Evolutionary conservation across 208 protist genomes (phyloP).

Genomic region (Crithidia bombi): DNA sequence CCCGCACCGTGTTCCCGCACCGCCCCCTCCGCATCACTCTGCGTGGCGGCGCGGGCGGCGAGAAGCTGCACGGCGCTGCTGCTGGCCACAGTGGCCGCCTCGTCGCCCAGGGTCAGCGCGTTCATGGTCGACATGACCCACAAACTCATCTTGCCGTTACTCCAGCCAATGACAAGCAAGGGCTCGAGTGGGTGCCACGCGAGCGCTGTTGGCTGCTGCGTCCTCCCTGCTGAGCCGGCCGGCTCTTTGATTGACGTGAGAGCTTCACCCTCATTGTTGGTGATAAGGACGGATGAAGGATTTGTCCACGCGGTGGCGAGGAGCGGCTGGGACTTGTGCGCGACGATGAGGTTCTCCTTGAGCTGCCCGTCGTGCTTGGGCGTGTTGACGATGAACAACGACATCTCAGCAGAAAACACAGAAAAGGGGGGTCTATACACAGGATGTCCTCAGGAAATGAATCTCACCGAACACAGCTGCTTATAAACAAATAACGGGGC

Average conservation of each 20-base stretch:
- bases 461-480: too few relatives aligned
- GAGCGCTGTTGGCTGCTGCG: constrained; percentile 48
- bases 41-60: constrained; percentile 39
- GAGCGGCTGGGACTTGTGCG: constrained; percentile 64
- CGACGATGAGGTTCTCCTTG: constrained; percentile 52
- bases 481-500: too few relatives aligned
- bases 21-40: constrained; percentile 62
- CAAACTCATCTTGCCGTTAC: constrained; percentile 69
- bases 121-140: constrained; percentile 56
- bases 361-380: constrained; percentile 63
- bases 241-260: constrained; percentile 56
- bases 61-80: constrained; percentile 41
- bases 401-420: constrained; percentile 34
- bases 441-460: too few relatives aligned
- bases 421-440: not conserved
- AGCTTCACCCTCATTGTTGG: constrained; percentile 81
- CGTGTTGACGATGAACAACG: constrained; percentile 76
- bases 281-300: constrained; percentile 75
- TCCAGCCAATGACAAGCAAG: constrained; percentile 86
- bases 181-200: constrained; percentile 86
- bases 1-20: constrained; percentile 63
- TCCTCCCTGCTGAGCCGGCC: constrained; percentile 24
- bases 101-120: constrained; percentile 41
- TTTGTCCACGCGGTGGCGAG: constrained; percentile 72
- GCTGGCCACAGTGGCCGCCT: constrained; percentile 13